These are phyloP conservation scores for Rhodotorula sp. DNA, from an alignment of 1,284 basidiomycete genomes.

Conservation along the genomic window DNA sequence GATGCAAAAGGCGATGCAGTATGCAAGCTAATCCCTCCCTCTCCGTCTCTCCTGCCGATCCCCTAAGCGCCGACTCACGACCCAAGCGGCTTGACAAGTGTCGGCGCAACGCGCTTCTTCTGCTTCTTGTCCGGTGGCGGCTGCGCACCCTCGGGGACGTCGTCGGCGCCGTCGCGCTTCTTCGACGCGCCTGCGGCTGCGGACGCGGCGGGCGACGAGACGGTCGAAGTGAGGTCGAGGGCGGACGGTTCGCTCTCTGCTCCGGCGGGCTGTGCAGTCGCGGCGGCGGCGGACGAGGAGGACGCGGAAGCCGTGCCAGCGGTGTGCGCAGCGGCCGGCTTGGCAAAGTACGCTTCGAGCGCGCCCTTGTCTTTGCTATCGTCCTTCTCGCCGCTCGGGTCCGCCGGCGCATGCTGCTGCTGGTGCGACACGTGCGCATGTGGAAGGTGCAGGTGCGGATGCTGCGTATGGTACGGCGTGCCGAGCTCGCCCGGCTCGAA, in stretches of 20 bases:
- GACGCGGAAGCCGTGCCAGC: background rate
- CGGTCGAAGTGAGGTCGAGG: background rate
- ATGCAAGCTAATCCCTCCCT: background rate
- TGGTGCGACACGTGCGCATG: background rate
- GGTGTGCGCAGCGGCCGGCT: background rate
- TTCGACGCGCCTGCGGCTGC: background rate
- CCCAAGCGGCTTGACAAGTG: slow-evolving; percentile 11
- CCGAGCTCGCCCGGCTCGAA: slow-evolving; percentile 82
- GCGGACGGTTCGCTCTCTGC: background rate
- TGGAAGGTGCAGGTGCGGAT: background rate
- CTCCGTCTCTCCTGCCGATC: no score
- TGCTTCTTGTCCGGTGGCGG: slow-evolving; percentile 9
- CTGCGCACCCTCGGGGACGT: background rate
- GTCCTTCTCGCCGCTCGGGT: background rate
- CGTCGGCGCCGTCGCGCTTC: background rate
- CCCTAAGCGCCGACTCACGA: background rate
- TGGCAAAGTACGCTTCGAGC: slow-evolving; percentile 4
- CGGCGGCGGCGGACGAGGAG: background rate
- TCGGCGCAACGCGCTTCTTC: slow-evolving; percentile 19
- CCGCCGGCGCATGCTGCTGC: background rate
- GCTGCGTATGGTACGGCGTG: slow-evolving; percentile 52
- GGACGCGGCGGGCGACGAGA: background rate
- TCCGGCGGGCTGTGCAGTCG: background rate
- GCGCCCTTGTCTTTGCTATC: background rate
- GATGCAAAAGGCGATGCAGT: background rate